Base-by-base conservation (phyloP, 768 basidiomycete genomes). In the Suillus alpinus region DNA sequence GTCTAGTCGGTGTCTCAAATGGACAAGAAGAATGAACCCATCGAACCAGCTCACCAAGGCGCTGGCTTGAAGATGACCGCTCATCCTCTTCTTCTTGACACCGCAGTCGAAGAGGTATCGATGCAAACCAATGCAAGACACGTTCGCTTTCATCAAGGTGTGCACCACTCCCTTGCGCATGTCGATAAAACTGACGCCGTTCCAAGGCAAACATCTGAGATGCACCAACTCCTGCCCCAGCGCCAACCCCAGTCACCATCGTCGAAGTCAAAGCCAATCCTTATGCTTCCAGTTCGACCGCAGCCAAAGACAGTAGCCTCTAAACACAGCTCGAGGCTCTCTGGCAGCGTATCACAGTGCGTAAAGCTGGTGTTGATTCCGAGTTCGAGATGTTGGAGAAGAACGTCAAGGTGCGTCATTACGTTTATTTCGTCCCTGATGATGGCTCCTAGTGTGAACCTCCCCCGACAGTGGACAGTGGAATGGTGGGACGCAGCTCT, bases 61-160 rank as follows among this genome's bases (percentile, higher is more conserved):
- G 87, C 87, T 4, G 92, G 92, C 16, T 77, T 95, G 57, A 92
- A 92, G 72, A 94, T 95, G 91, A 87, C 92, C 1, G 93, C 93
- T 0, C 94, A 95, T 71, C 94, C 94, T 2, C 78, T 94, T 26
- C 74, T 96, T 26, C 80, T 95, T 41, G 92, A 94, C 49, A 82
- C 78, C 82, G 3, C 87, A 88, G 74, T 88, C 87, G 29, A 92
- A 91, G 76, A 94, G 95, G 73, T 93, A 97, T 73, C 78, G 91
- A 63, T 97, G 96, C 76, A 96, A 95, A 72, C 94, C 96, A 18
- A 98, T 99, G 95, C 95, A 95, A 64, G 97, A 96, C 55, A 99
- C 98, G 75, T 99, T 98, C 73, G 92, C 95, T 0, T 93, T 94
- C 3, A 95, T 96, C 75, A 94, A 90, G 79, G 92, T 88, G 20